Percentiles rank a stretch among this genome's conserved stretches.
phyloP scores from a whole-genome alignment of 176 grass and related monocot species.

The Saccharum officinarum region DNA sequence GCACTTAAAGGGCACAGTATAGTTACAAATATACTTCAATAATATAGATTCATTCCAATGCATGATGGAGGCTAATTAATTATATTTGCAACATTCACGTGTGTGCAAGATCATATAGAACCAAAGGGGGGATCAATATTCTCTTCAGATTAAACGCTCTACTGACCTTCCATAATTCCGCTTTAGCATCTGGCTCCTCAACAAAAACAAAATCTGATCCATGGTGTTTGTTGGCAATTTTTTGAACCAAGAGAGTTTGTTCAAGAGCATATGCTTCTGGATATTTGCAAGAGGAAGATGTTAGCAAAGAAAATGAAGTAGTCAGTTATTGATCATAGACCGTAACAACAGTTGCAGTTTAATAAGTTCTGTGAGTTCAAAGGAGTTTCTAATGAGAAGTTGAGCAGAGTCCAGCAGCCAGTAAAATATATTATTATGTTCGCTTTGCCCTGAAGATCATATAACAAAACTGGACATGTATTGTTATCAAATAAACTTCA shows the following conservation, averaged over 20 bases:
- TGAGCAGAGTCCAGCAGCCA: background rate
- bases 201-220: slow-evolving; percentile 95
- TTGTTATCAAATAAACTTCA: slow-evolving; percentile 14
- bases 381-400: slow-evolving; percentile 1
- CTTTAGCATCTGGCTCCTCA: slow-evolving; percentile 73
- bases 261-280: slow-evolving; percentile 94
- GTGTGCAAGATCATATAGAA: slow-evolving; percentile 1
- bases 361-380: slow-evolving; percentile 18
- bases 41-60: background rate
- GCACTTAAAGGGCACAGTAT: slow-evolving; percentile 19
- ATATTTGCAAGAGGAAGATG: slow-evolving; percentile 31
- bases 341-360: slow-evolving; percentile 2
- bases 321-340: background rate
- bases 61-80: background rate
- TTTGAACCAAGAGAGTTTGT: slow-evolving; percentile 91
- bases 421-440: slow-evolving; percentile 6
- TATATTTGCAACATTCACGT: background rate
- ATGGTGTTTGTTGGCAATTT: slow-evolving; percentile 80
- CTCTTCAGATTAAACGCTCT: background rate
- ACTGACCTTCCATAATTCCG: slow-evolving; percentile 87
- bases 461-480: background rate
- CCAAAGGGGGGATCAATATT: background rate
- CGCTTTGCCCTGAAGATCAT: slow-evolving; percentile 10
- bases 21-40: slow-evolving; percentile 33
- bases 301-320: slow-evolving; percentile 23